A percentile compares a stretch with the other conserved stretches of the same genome.
phyloP scores from a whole-genome alignment of 352 stramenopile genomes.

The Phytophthora meadii region DNA sequence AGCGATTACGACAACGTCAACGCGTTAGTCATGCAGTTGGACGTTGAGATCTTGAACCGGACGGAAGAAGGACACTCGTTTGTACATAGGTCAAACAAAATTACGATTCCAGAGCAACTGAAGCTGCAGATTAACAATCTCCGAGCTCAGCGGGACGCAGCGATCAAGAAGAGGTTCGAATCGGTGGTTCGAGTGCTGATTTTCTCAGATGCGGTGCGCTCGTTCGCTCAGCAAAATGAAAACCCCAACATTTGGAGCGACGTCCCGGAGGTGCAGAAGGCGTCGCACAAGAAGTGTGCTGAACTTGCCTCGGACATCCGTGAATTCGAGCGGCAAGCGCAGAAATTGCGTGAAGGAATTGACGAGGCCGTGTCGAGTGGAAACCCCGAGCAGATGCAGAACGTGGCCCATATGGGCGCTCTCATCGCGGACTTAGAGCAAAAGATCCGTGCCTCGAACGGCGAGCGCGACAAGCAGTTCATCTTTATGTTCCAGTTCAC shows the following conservation, averaged over 20 bases:
- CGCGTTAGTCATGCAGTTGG: constrained; percentile 36
- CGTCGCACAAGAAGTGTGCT: constrained; percentile 56
- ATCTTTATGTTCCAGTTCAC: constrained; percentile 76
- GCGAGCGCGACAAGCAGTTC: constrained; percentile 64
- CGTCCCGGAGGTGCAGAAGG: constrained; percentile 51
- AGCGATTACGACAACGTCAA: constrained; percentile 51
- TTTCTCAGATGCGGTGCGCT: constrained; percentile 56
- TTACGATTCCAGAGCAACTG: constrained; percentile 52
- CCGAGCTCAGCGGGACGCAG: constrained; percentile 33
- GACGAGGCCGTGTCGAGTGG: constrained; percentile 56
- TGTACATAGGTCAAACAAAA: constrained; percentile 53
- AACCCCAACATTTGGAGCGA: constrained; percentile 44
- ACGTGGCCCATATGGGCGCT: constrained; percentile 46
- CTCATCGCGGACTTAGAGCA: constrained; percentile 45
- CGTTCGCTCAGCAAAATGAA: constrained; percentile 42
- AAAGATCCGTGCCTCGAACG: constrained; percentile 36
- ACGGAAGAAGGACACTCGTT: constrained; percentile 41
- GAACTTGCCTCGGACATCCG: constrained; percentile 41
- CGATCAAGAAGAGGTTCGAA: constrained; percentile 45
- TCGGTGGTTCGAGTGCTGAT: constrained; percentile 61
- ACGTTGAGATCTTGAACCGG: constrained; percentile 32
- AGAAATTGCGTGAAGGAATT: constrained; percentile 46
- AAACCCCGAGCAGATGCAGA: constrained; percentile 49
- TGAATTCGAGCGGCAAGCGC: constrained; percentile 37
- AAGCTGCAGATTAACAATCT: constrained; percentile 52